phyloP scores from a whole-genome alignment of 202 grass and related monocot species.

The Brachypodium distachyon region DNA sequence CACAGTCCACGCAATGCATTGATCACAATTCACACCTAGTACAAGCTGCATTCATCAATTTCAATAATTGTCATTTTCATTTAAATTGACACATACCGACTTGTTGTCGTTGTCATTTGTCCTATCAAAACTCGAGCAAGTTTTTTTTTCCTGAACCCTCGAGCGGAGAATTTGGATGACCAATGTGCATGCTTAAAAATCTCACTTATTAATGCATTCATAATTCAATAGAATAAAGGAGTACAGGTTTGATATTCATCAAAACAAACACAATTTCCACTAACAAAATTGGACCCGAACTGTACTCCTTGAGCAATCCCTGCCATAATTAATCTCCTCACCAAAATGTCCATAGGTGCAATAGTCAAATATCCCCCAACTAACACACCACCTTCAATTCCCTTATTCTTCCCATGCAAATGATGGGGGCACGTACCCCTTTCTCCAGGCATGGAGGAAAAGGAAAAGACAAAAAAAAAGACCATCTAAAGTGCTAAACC shows the following conservation, averaged over 20 bases:
- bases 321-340: constrained; percentile 15
- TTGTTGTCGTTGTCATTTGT: no score
- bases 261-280: not conserved
- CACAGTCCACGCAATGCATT: constrained; percentile 15
- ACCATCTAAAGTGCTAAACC: not conserved
- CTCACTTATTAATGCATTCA: not conserved
- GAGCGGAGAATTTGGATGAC: no score
- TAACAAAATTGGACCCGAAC: not conserved
- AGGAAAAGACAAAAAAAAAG: not conserved
- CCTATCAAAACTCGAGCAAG: no score
- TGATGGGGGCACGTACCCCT: constrained; percentile 13
- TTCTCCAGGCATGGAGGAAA: constrained; percentile 24
- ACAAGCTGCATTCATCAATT: not conserved
- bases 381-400: not conserved
- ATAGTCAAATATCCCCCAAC: constrained; percentile 18
- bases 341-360: not conserved
- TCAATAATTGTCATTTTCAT: not conserved
- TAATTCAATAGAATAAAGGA: not conserved
- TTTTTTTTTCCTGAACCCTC: no score
- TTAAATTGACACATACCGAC: no score
- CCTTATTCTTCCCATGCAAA: constrained; percentile 1
- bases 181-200: no score
- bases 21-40: constrained; percentile 11
- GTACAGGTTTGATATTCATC: not conserved
- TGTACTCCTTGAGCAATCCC: not conserved